A percentile compares a stretch with the other conserved stretches of the same genome.
These are phyloP conservation scores for Cercospora sesami DNA, from an alignment of 2,329 filamentous ascomycete genomes.

Conservation along the genomic window DNA sequence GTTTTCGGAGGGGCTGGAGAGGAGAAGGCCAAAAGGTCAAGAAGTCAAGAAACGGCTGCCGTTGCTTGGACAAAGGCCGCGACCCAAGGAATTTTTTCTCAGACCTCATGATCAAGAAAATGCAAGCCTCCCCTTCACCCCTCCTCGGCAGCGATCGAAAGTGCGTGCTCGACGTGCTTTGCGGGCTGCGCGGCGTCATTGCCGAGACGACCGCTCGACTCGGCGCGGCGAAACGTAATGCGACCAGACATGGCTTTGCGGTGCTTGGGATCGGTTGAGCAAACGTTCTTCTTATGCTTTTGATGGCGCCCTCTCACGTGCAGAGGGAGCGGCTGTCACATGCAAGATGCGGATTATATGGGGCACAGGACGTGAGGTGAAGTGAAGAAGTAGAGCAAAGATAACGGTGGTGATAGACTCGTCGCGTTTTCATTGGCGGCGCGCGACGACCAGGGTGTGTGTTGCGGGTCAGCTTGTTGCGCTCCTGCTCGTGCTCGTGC, in stretches of 20 bases:
- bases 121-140: not conserved
- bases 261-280: not conserved
- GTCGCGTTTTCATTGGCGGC: conserved; percentile 14
- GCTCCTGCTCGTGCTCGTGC: not conserved
- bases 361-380: not conserved
- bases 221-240: conserved; percentile 1
- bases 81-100: not conserved
- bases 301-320: not conserved
- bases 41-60: not conserved
- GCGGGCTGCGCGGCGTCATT: not conserved
- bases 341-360: conserved; percentile 1
- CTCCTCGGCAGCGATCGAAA: not conserved
- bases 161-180: not conserved
- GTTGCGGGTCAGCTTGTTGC: not conserved
- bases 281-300: not conserved
- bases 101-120: conserved; percentile 1
- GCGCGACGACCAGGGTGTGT: conserved; percentile 1
- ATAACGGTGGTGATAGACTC: conserved; percentile 1
- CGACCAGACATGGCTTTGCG: conserved; percentile 3
- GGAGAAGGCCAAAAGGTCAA: not conserved
- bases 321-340: not conserved
- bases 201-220: conserved; percentile 4
- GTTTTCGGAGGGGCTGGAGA: not conserved
- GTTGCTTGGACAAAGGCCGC: not conserved
- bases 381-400: conserved; percentile 1